Evolutionary conservation across 768 basidiomycete genomes (phyloP), one percentile per base, ranked within the genome.

Genomic region (Trametes coccinea): DNA sequence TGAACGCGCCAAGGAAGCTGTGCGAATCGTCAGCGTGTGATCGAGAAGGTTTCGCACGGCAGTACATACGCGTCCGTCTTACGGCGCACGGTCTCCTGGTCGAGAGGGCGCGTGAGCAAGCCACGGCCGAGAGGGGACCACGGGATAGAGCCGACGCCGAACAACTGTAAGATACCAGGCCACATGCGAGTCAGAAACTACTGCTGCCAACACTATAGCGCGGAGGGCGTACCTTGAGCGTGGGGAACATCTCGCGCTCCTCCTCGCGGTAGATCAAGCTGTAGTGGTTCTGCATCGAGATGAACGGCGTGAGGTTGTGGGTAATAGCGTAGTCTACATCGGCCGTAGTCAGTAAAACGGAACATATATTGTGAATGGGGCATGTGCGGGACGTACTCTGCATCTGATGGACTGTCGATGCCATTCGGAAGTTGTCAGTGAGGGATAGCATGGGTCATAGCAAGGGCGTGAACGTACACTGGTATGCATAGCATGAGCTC

Each of bases 271-370:
- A 86, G 39, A 83, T 53, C 10, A 84, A 73, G 61, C 71, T 81
- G 69, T 86, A 80, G 66, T 82, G 80, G 70, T 86, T 83, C 71
- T 87, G 84, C 85, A 87, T 86, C 13, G 81, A 80, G 73, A 85
- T 81, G 72, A 87, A 86, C 2, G 80, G 81, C 6, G 82, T 83
- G 39, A 75, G 67, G 17, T 71, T 72, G 66, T 79, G 73, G 11
- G 70, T 60, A 60, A 79, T 72, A 0, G 79, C 79, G 63, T 80
- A 80, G 67, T 75, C 78, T 79, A 16, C n/a, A 6, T 8, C 14
- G n/a, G 59, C 14, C 7, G 16, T 22, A 1, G 10, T 5, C n/a
- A 9, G 31, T 49, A 4, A 47, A 45, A n/a, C 22, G 10, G n/a
- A 11, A 11, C 30, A 13, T 6, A 1, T 11, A 4, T 14, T 17